A percentile compares a stretch with the other conserved stretches of the same genome.
Evolutionary conservation across 2,329 filamentous ascomycete species (phyloP).

Genomic region (Fusarium compactum): DNA sequence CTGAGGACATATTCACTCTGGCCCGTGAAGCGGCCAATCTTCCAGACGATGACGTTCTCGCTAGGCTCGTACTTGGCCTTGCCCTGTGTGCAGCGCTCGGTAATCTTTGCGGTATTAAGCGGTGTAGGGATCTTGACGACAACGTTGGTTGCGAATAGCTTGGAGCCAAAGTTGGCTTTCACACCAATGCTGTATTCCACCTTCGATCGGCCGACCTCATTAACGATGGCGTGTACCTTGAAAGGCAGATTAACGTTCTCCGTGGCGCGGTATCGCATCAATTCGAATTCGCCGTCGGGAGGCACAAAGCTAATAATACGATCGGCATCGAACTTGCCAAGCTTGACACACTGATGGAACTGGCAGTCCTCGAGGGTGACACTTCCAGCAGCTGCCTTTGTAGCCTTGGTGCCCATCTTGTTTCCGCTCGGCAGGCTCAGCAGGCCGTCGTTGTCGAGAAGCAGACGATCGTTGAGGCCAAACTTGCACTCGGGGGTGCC

Average conservation of each 20-base stretch:
- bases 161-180: slow-evolving; percentile 94
- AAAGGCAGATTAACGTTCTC: slow-evolving; percentile 99
- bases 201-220: slow-evolving; percentile 95
- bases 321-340: slow-evolving; percentile 96
- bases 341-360: slow-evolving; percentile 98
- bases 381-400: slow-evolving; percentile 93
- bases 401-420: slow-evolving; percentile 84
- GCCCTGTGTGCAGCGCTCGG: slow-evolving; percentile 91
- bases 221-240: slow-evolving; percentile 98
- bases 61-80: slow-evolving; percentile 99
- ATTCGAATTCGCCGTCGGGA: slow-evolving; percentile 96
- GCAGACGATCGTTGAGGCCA: slow-evolving; percentile 92
- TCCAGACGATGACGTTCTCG: slow-evolving; percentile 99
- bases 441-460: slow-evolving; percentile 83
- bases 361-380: slow-evolving; percentile 98
- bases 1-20: slow-evolving; percentile 96
- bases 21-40: slow-evolving; percentile 98
- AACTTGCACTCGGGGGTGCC: slow-evolving; percentile 99
- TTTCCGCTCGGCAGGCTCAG: slow-evolving; percentile 79
- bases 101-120: slow-evolving; percentile 94
- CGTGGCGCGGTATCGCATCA: slow-evolving; percentile 98
- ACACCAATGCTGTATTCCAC: slow-evolving; percentile 99
- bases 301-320: slow-evolving; percentile 97
- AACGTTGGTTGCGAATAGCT: slow-evolving; percentile 97
- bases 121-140: slow-evolving; percentile 94